Conservation (phyloP, 805 yeast genomes). For the Clavispora asparagi region DNA sequence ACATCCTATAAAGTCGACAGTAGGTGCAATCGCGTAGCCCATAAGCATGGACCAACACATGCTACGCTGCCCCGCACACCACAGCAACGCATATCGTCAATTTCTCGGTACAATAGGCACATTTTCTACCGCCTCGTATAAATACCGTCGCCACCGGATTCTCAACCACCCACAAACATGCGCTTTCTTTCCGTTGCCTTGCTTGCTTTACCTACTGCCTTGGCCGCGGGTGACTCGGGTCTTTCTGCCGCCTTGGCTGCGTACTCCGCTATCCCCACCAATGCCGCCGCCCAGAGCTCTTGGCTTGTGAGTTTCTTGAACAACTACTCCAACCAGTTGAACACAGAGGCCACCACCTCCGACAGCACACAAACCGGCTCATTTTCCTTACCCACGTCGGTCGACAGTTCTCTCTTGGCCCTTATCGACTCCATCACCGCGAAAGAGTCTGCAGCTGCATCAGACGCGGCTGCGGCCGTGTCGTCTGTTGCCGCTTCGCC, state of each 20-base stretch:
- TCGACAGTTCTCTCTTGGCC: neutral
- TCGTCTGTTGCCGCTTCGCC: too few species aligned
- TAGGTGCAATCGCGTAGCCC: too few species aligned
- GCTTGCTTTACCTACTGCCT: neutral
- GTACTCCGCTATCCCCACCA: neutral
- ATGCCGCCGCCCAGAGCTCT: neutral
- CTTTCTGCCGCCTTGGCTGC: neutral
- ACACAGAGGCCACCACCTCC: neutral
- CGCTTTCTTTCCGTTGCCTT: neutral
- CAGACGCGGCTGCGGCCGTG: neutral
- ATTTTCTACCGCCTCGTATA: neutral
- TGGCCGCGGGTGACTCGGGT: neutral
- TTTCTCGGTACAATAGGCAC: neutral
- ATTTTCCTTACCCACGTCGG: neutral
- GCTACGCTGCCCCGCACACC: neutral
- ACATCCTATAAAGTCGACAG: too few species aligned
- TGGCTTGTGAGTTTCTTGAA: neutral
- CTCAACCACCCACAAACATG: neutral
- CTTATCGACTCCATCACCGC: neutral
- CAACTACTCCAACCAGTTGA: neutral
- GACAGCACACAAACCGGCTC: neutral
- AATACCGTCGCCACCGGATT: neutral
- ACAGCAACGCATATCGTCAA: neutral
- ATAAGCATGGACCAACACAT: neutral
- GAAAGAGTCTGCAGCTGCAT: neutral